A percentile compares a stretch with the other conserved stretches of the same genome.
phyloP scores from a whole-genome alignment of 371 early-diverging fungal species.

The Syncephalastrum monosporum region DNA sequence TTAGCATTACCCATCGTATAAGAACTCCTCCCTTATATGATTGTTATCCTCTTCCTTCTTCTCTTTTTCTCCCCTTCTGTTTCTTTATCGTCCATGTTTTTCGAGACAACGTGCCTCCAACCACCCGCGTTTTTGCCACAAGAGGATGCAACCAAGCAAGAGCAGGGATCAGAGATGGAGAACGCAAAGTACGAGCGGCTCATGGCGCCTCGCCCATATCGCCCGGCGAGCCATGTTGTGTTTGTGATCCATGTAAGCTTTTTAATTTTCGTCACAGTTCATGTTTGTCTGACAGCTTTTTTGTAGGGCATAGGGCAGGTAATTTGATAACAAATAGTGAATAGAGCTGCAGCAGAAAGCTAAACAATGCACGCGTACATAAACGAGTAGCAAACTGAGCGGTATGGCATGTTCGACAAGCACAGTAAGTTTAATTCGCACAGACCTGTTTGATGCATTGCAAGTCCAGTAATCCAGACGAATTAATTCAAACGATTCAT shows the following conservation, averaged over 20 bases:
- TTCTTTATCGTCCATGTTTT: conserved; percentile 29
- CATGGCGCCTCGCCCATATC: background rate
- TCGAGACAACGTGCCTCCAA: conserved; percentile 36
- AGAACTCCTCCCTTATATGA: no score
- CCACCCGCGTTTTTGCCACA: conserved; percentile 28
- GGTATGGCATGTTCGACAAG: conserved; percentile 54
- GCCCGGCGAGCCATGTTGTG: conserved; percentile 28
- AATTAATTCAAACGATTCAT: background rate
- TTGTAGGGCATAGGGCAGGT: conserved; percentile 64
- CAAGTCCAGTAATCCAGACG: background rate
- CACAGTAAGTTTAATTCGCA: conserved; percentile 34
- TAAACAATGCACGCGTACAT: background rate
- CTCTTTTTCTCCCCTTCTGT: background rate
- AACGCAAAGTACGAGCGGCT: conserved; percentile 7
- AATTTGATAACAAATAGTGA: background rate
- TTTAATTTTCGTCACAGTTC: background rate
- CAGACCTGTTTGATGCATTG: background rate
- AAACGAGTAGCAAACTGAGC: conserved; percentile 47
- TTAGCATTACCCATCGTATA: no score
- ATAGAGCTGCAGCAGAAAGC: no score
- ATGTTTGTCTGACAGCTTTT: background rate
- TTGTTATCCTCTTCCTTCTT: conserved; percentile 3
- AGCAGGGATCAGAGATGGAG: conserved; percentile 4
- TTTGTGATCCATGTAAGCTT: conserved; percentile 62
- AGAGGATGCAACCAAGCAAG: background rate